phyloP scores from a whole-genome alignment of 2,329 filamentous ascomycete species.

The Colletotrichum sp. region DNA sequence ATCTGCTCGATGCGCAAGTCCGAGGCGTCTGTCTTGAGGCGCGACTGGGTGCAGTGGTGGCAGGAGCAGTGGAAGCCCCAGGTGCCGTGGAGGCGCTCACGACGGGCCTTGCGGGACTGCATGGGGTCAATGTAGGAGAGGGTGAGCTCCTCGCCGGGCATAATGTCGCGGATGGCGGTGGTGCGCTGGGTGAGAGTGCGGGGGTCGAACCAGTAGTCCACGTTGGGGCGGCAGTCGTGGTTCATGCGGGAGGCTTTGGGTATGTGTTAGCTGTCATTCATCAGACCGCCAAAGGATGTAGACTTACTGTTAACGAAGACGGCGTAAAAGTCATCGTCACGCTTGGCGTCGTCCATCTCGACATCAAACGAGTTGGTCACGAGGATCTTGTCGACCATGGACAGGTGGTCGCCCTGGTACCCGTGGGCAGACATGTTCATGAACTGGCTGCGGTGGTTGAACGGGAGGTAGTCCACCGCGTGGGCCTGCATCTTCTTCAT shows the following conservation, averaged over 20 bases:
- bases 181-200: slow-evolving; percentile 42
- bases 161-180: slow-evolving; percentile 43
- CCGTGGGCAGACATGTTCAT: slow-evolving; percentile 43
- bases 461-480: slow-evolving; percentile 35
- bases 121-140: slow-evolving; percentile 46
- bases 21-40: slow-evolving; percentile 32
- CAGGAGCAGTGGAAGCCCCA: slow-evolving; percentile 50
- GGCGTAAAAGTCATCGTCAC: slow-evolving; percentile 36
- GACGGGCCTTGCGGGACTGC: slow-evolving; percentile 31
- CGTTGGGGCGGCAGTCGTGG: slow-evolving; percentile 51
- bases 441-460: slow-evolving; percentile 31
- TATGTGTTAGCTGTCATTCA: neutral
- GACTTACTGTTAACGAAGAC: slow-evolving; percentile 42
- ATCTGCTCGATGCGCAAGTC: slow-evolving; percentile 44
- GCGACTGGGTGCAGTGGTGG: slow-evolving; percentile 37
- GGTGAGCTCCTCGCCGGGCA: slow-evolving; percentile 47
- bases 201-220: slow-evolving; percentile 47
- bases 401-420: slow-evolving; percentile 25
- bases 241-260: slow-evolving; percentile 43
- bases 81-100: slow-evolving; percentile 30
- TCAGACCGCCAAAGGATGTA: too few relatives aligned
- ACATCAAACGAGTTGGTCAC: slow-evolving; percentile 45
- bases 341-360: slow-evolving; percentile 31
- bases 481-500: slow-evolving; percentile 34
- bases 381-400: slow-evolving; percentile 39